Conservation (phyloP, 345 rosid species). For the Litchi chinensis region DNA sequence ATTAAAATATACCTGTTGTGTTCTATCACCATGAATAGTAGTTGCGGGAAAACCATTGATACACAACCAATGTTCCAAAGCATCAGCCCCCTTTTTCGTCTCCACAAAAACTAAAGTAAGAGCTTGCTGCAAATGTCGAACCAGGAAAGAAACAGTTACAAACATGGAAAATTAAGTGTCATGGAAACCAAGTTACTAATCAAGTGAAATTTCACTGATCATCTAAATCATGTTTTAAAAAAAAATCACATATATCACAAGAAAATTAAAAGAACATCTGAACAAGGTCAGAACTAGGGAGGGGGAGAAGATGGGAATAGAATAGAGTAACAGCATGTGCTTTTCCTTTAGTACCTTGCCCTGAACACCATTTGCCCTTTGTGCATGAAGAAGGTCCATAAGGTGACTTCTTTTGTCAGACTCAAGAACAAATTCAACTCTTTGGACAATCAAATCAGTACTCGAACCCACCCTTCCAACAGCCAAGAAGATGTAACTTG, state of each 20-base stretch:
- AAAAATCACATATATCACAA: neutral
- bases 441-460: slow-evolving; percentile 95
- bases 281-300: neutral
- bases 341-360: slow-evolving; percentile 60
- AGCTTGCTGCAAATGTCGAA: slow-evolving; percentile 71
- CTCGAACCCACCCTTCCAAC: slow-evolving; percentile 99
- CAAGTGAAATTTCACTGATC: neutral
- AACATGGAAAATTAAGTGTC: slow-evolving; percentile 3
- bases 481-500: slow-evolving; percentile 81
- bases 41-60: slow-evolving; percentile 92
- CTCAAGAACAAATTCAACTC: slow-evolving; percentile 93
- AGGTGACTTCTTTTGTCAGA: slow-evolving; percentile 98
- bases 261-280: neutral
- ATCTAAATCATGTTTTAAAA: neutral
- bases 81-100: slow-evolving; percentile 96
- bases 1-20: slow-evolving; percentile 64
- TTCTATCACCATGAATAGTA: slow-evolving; percentile 92
- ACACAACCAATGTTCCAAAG: slow-evolving; percentile 88
- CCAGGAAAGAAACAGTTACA: slow-evolving; percentile 13
- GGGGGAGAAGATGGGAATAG: neutral
- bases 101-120: slow-evolving; percentile 97
- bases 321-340: neutral
- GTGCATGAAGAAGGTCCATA: slow-evolving; percentile 99
- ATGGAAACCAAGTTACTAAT: neutral
- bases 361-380: slow-evolving; percentile 71